Base-by-base conservation (phyloP, 768 basidiomycete genomes). In the Mycena alexandri region DNA sequence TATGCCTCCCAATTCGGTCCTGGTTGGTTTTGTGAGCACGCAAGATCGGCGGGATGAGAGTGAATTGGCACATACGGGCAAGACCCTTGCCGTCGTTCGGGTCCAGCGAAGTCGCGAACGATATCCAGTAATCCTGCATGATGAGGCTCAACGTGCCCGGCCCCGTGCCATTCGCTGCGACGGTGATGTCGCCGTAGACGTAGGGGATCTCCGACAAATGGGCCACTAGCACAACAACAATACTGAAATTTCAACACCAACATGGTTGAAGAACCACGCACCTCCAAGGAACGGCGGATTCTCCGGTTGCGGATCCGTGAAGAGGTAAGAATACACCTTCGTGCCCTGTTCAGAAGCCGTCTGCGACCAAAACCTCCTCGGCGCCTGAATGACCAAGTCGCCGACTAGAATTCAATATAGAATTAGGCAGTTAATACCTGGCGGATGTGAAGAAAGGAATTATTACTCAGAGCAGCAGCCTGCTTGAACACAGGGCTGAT, bases 401-500 rank as follows among this genome's bases (percentile, higher is more conserved):
- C 75, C 74, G 25, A 56, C 63, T 65, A 22, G 41, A 34, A n/a
- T 16, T 34, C 17, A 50, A 50, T 5, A 4, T 11, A 38, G n/a
- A 48, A 47, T 46, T 12, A 60, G 58, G 14, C 5, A 13, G 17
- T 38, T 36, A 17, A 36, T 11, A 14, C 8, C n/a, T n/a, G n/a
- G n/a, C n/a, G n/a, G n/a, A n/a, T 33, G 13, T 16, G 9, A 5
- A 33, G 19, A 21, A 42, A 17, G 42, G 19, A 42, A n/a, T n/a
- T n/a, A n/a, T 50, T 22, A 67, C 65, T 13, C 12, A 77, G 66
- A 17, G 74, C 66, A 0, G 75, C 62, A 14, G 69, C 73, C 9
- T 76, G 75, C 58, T 80, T 78, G 72, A 73, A 80, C 16, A 70
- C 64, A 13, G 71, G 42, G 6, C 71, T 63, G 9, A 76, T 65